Evolutionary conservation across 257 asterid species (phyloP).

Genomic region (Solanum sitiens): DNA sequence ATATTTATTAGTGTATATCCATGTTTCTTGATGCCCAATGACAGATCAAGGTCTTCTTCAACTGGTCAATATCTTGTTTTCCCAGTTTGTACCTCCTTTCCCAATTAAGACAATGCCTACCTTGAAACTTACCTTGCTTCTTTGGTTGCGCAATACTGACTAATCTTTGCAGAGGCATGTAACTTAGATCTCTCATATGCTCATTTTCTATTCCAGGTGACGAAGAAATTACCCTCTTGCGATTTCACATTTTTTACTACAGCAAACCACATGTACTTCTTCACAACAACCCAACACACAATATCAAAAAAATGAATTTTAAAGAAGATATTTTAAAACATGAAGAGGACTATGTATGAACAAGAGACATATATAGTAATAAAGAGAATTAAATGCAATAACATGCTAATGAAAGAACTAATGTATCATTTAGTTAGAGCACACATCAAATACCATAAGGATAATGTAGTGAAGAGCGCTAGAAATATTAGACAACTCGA

Average conservation of each 20-base stretch:
- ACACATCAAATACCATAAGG: too few relatives aligned
- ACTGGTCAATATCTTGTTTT: constrained; percentile 33
- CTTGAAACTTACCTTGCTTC: neutral
- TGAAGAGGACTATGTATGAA: neutral
- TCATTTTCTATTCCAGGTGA: neutral
- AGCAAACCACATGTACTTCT: neutral
- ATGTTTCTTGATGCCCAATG: constrained; percentile 13
- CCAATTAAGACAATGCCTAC: constrained; percentile 11
- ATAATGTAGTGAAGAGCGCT: neutral
- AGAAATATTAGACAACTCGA: neutral
- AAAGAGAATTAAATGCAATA: too few relatives aligned
- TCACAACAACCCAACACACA: neutral
- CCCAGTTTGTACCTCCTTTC: constrained; percentile 32
- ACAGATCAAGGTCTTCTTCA: constrained; percentile 37
- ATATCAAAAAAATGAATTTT: neutral
- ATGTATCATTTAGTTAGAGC: neutral
- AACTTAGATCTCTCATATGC: neutral
- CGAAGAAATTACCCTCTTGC: too few relatives aligned
- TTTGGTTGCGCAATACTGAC: neutral
- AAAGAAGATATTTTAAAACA: neutral
- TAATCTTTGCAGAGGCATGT: neutral
- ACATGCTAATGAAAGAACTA: neutral
- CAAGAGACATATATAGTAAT: too few relatives aligned
- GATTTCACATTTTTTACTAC: neutral
- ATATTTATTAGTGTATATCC: neutral